Base-by-base conservation (phyloP, 2,329 filamentous ascomycete genomes). In the Tympanopsis confertula region DNA sequence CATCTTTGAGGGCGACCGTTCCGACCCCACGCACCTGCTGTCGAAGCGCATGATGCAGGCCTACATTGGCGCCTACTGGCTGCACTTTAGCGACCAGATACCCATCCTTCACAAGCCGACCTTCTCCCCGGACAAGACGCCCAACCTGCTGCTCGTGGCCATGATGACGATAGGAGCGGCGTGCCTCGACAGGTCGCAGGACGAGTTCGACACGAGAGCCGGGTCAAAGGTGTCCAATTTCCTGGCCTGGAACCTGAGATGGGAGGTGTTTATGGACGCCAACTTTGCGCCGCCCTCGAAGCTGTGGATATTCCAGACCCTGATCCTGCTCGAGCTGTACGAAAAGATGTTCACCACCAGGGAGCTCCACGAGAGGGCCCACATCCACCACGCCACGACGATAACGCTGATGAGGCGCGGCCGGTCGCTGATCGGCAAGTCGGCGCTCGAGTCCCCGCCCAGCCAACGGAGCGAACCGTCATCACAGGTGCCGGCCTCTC, bases 301-400 rank as follows among this genome's bases (percentile, higher is more conserved):
- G 58, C 63, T 98, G 5, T 98, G 89, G 89, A 77, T 94, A 0
- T 96, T 96, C 61, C 91, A 96, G 55, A 81, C 88, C 1, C 63
- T 96, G 37, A 66, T 96, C 4, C 69, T 96, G 4, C 69, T 96
- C 12, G 91, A 98, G 55, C 65, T 94, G 1, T 96, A 94, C 50
- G 91, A 98, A 62, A 98, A 98, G 67, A 91, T 95, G 83, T 96
- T 89, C 57, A 91, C 87, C 28, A 94, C 89, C 1, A 74, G 88
- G 45, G 80, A 86, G 41, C 66, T 96, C 20, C 91, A 98, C 57
- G 91, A 98, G 59, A 74, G 91, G 46, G 89, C 89, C 1, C 89
- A 96, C 49, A 94, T 96, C 35, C 89, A 96, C 51, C 91, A 98
- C 54, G 89, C 89, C 13, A 95, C 89, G 0, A 95, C 88, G 0